A percentile compares a stretch with the other conserved stretches of the same genome.
Conservation (phyloP, 73 alveolate genomes). For the Diophrys appendiculata region DNA sequence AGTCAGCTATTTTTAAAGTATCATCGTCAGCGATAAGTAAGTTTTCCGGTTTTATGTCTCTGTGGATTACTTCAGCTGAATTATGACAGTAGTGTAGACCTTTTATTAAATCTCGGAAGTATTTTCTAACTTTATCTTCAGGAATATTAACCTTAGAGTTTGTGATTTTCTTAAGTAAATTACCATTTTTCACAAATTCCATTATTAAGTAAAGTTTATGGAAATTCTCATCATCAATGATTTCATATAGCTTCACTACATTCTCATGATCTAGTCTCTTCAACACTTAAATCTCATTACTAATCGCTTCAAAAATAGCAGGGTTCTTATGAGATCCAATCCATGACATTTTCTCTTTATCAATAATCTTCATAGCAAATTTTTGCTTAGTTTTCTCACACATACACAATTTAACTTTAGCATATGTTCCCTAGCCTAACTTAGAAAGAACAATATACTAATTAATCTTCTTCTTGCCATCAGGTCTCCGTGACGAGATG, state of each 20-base stretch:
- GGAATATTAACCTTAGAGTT: too few species aligned
- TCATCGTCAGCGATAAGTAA: constrained; percentile 49
- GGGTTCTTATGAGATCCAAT: too few species aligned
- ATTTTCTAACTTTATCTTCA: constrained; percentile 45
- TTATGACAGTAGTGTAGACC: constrained; percentile 65
- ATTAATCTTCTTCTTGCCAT: constrained; percentile 1
- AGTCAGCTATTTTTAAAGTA: constrained; percentile 44
- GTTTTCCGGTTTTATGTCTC: constrained; percentile 62
- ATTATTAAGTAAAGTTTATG: constrained; percentile 35
- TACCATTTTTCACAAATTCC: constrained; percentile 40
- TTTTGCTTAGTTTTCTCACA: constrained; percentile 13
- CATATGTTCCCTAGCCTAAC: background rate
- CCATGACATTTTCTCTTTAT: constrained; percentile 53
- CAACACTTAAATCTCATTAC: constrained; percentile 45
- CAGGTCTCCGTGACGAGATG: background rate
- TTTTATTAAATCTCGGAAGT: constrained; percentile 41
- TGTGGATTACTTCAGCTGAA: constrained; percentile 37
- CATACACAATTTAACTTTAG: constrained; percentile 7
- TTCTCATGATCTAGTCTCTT: constrained; percentile 44
- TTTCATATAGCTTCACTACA: constrained; percentile 44
- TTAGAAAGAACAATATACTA: background rate
- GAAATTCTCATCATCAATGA: constrained; percentile 40
- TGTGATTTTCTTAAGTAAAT: constrained; percentile 16
- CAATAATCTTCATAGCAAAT: too few species aligned
- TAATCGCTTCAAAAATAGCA: too few species aligned